Evolutionary conservation across 495 filamentous ascomycete genomes (phyloP), one percentile per base, ranked within the genome.

Genomic region (Lepraria neglecta): DNA sequence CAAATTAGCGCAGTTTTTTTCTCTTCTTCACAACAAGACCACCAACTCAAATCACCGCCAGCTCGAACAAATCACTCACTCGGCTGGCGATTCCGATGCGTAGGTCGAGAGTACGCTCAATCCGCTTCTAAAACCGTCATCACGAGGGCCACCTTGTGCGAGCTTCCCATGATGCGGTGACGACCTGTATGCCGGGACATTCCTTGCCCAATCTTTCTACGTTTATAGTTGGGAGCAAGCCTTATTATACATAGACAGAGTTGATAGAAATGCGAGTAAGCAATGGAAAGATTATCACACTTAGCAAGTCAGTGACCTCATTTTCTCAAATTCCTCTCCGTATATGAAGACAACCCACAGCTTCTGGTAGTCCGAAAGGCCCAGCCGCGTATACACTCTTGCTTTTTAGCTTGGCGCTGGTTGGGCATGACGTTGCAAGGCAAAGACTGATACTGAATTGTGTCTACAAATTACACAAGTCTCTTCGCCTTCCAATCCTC

Each of bases 61-160:
- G 85, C 79, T 76, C 76, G 81, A 80, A 69, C 59, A 64, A 47
- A 65, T 72, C 50, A 67, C 68, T 80, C 74, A 88, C 84, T 87
- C 84, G 78, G 78, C 87, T 91, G 87, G 79, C 85, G 84, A 89
- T 79, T 91, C 87, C 87, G 85, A 88, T 88, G 83, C 73, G 85
- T 89, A 84, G 81, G 92, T 89, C 88, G 77, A 92, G 89, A 92
- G 74, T 70, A 79, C 79, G 75, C 68, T 66, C 69, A 76, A 78
- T 78, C 83, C 87, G 84, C 88, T 86, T 90, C 82, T 90, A 97
- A 97, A 97, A 97, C 92, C 92, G 91, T 97, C 84, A 85, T 90
- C 87, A 90, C 88, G 92, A 97, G 92, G 35, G 89, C 81, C 70
- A 71, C 70, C 73, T 70, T 65, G 73, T 72, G 79, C 73, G 69